Evolutionary conservation across 2,329 filamentous ascomycete species (phyloP).

Genomic region (Penicillium fuscoglaucum): DNA sequence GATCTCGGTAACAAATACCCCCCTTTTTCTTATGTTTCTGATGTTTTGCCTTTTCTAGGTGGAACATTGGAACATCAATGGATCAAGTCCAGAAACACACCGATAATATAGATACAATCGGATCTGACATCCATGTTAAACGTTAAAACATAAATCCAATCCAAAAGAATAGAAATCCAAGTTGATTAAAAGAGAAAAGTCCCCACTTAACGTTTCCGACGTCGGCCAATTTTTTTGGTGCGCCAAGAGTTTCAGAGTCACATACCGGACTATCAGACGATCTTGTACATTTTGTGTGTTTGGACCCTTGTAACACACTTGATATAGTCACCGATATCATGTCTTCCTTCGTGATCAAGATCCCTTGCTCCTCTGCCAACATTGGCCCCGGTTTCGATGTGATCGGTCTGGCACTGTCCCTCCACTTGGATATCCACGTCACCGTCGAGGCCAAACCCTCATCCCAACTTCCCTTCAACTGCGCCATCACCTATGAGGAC

Average conservation of each 20-base stretch:
- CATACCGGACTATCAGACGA: not conserved
- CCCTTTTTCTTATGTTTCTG: not conserved
- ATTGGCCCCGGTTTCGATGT: constrained; percentile 98
- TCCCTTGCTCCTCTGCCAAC: constrained; percentile 94
- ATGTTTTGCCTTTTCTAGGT: not conserved
- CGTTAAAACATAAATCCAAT: not conserved
- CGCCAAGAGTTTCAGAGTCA: constrained; percentile 28
- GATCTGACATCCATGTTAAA: not conserved
- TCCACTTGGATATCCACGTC: constrained; percentile 88
- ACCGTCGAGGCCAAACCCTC: constrained; percentile 62
- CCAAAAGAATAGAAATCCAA: not conserved
- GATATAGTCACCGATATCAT: constrained; percentile 13
- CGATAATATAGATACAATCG: not conserved
- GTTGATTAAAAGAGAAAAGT: not conserved
- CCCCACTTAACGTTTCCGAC: constrained; percentile 21
- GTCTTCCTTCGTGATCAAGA: constrained; percentile 67
- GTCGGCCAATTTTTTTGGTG: constrained; percentile 24
- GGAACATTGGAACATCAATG: not conserved
- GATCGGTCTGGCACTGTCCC: constrained; percentile 85
- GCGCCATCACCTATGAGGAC: constrained; percentile 87
- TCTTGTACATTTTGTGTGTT: not conserved
- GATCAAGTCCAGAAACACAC: not conserved
- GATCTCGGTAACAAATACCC: not conserved
- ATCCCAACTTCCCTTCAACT: constrained; percentile 56
- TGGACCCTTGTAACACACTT: not conserved